Conservation (phyloP, 2,329 filamentous ascomycete genomes). For the Ophiognomonia clavigignenti-juglandacearum region DNA sequence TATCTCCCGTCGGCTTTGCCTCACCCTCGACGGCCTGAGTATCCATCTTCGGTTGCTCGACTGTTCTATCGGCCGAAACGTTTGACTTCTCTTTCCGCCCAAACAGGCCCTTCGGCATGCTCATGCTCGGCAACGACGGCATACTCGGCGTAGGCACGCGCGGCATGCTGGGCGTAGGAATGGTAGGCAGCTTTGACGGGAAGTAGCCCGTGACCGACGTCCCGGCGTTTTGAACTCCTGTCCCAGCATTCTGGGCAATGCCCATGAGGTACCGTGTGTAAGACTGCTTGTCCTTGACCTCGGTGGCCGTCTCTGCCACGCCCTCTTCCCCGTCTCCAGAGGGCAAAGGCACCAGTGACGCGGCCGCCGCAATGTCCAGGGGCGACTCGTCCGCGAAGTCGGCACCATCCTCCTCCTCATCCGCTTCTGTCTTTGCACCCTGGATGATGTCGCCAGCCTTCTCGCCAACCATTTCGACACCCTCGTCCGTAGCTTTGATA, state of each 20-base stretch:
- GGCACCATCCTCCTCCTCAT: conserved; percentile 22
- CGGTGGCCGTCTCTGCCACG: conserved; percentile 25
- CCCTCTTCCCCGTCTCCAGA: conserved; percentile 33
- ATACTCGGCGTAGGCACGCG: conserved; percentile 22
- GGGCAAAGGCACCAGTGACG: conserved; percentile 43
- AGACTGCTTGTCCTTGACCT: conserved; percentile 30
- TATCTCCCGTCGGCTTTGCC: too few species aligned
- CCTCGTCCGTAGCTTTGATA: conserved; percentile 21
- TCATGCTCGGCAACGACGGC: conserved; percentile 17
- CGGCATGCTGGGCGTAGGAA: conserved; percentile 24
- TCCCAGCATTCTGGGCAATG: conserved; percentile 42
- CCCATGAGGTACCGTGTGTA: conserved; percentile 47
- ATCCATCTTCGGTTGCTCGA: background rate
- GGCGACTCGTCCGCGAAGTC: conserved; percentile 40
- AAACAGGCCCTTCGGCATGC: conserved; percentile 12
- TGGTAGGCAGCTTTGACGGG: conserved; percentile 37
- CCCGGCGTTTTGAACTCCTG: conserved; percentile 36
- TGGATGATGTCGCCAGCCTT: conserved; percentile 15
- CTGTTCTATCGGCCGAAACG: background rate
- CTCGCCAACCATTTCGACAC: conserved; percentile 14
- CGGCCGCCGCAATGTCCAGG: conserved; percentile 48
- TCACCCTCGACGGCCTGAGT: too few species aligned
- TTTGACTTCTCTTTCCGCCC: conserved; percentile 13
- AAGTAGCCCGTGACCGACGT: conserved; percentile 41
- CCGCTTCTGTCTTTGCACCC: conserved; percentile 22